Base-by-base conservation (phyloP, 23 red algal genomes). In the Gracilaria domingensis region DNA sequence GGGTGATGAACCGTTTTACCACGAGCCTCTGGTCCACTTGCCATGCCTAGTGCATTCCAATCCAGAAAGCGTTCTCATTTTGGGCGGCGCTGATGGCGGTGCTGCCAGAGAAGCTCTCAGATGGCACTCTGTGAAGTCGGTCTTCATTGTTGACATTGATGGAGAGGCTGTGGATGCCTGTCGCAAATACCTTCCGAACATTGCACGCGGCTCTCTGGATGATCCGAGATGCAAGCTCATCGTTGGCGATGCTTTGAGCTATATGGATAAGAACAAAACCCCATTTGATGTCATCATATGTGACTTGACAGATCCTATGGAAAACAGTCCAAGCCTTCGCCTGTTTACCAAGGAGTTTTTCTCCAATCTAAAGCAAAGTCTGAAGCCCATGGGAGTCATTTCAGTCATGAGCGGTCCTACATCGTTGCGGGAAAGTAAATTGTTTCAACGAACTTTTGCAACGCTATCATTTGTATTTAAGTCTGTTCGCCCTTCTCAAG, bases 81-180 rank as follows among this genome's bases (percentile, higher is more conserved):
- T 99, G 67, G 97, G 97, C 66, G 97, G 97, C 54, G 97, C 83
- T 60, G 97, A 99, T 67, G 94, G 94, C 49, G 94, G 94, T 34
- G 79, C 93, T 0, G 93, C 88, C 34, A 86, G 97, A 54, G 97
- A 99, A 75, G 82, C 92, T 6, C 94, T 99, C 39, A 85, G 84
- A 26, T 99, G 97, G 97, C 40, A 50, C 17, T 83, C 88, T 51
- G 91, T 96, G 9, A 36, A 86, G 35, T 76, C 47, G 14, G 94
- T 99, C 44, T n/a, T 83, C 53, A 64, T 96, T 23, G 95, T 99
- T 13, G 97, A 99, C 35, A 96, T 99, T 81, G 97, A 99, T 78
- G 85, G 80, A 55, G 85, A 87, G 20, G 97, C 95, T 9, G 91
- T 99, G 21, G 62, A 87, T 54, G 87, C 95, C 25, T 99, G 97